phyloP scores from a whole-genome alignment of 1,139 yeast genomes.

The Taphrina wiesneri region DNA sequence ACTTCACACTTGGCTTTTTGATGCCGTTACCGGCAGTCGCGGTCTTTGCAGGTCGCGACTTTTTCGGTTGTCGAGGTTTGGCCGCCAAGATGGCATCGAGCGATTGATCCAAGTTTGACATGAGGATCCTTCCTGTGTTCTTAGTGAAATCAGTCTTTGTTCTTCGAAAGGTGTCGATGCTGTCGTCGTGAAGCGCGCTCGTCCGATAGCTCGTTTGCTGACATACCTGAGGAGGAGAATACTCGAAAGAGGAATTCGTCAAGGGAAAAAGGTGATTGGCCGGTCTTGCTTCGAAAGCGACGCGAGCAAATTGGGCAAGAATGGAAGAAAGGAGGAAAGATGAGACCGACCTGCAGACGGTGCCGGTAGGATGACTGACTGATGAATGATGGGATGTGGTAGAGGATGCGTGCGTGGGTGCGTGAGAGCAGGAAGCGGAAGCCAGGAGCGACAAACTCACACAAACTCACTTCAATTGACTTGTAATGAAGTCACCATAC shows the following conservation, averaged over 20 bases:
- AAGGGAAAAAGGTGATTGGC: background rate
- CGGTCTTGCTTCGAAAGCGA: conserved; percentile 1
- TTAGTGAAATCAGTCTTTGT: conserved; percentile 41
- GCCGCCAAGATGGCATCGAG: conserved; percentile 91
- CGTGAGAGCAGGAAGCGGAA: background rate
- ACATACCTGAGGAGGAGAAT: background rate
- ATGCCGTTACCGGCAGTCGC: conserved; percentile 35
- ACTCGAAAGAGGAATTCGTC: conserved; percentile 4
- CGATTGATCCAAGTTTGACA: conserved; percentile 72
- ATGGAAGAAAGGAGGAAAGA: background rate
- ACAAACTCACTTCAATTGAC: background rate
- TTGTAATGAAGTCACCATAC: background rate
- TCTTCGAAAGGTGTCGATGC: conserved; percentile 18
- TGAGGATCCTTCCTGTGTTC: conserved; percentile 9
- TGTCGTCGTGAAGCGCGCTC: conserved; percentile 30
- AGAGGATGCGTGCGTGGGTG: too few relatives aligned
- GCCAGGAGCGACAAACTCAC: background rate
- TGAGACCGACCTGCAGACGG: background rate
- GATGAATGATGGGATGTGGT: too few relatives aligned
- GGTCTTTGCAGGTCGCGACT: conserved; percentile 37
- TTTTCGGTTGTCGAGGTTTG: conserved; percentile 46
- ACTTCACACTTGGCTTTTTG: conserved; percentile 40
- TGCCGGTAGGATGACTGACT: background rate
- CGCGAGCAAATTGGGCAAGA: background rate
- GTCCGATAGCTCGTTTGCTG: conserved; percentile 19